A percentile compares a stretch with the other conserved stretches of the same genome.
Conservation (phyloP, 257 asterid species). For the Jacaranda mimosifolia region DNA sequence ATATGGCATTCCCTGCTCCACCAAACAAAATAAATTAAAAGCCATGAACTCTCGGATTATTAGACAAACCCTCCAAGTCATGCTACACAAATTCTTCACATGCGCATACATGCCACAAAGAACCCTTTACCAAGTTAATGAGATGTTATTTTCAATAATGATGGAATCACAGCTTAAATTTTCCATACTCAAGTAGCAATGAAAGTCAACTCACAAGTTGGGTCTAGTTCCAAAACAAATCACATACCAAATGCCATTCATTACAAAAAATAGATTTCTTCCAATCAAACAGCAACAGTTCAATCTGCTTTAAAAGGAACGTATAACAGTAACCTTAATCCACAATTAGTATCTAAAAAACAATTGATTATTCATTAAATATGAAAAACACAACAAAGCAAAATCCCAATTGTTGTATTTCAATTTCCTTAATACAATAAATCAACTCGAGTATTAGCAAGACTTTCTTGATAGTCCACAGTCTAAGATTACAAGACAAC, state of each 20-base stretch:
- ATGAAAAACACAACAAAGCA: background rate
- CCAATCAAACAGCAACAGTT: background rate
- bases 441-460: slow-evolving; percentile 16
- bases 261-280: background rate
- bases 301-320: background rate
- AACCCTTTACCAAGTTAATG: background rate
- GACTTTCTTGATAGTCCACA: slow-evolving; percentile 6
- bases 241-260: background rate
- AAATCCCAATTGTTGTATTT: background rate
- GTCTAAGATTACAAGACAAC: background rate
- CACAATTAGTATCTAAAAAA: background rate
- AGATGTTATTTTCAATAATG: too few species aligned
- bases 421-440: background rate
- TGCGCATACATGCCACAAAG: background rate
- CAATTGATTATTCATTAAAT: background rate
- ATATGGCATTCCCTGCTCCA: slow-evolving; percentile 60
- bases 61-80: background rate
- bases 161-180: background rate
- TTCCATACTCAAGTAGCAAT: background rate
- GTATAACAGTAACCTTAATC: background rate
- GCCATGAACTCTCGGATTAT: slow-evolving; percentile 13
- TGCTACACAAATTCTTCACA: slow-evolving; percentile 8
- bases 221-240: slow-evolving; percentile 19
- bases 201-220: background rate
- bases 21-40: background rate